Evolutionary conservation across 2,329 filamentous ascomycete genomes (phyloP).

Genomic region (Sclerotinia glacialis): DNA sequence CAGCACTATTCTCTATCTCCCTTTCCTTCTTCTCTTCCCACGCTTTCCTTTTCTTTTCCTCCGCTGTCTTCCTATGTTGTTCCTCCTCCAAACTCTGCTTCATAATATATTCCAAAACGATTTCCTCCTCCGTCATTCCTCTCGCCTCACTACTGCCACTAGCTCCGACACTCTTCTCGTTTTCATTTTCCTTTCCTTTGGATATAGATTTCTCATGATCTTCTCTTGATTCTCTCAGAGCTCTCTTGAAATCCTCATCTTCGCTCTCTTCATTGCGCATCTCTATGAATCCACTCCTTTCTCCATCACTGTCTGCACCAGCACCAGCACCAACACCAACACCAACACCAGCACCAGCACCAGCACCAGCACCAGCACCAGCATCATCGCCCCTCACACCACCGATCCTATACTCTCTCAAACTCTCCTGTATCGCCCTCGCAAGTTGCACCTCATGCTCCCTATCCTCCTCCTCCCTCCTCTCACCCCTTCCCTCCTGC

Average conservation of each 20-base stretch:
- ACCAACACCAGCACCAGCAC: too few species aligned
- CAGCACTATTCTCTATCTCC: constrained; percentile 36
- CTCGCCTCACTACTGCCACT: constrained; percentile 17
- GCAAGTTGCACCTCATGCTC: constrained; percentile 58
- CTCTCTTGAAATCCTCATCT: constrained; percentile 33
- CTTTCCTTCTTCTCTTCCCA: constrained; percentile 16
- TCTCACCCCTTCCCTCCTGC: not conserved
- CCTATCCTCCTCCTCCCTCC: constrained; percentile 44
- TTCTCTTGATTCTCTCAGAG: constrained; percentile 36
- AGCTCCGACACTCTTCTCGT: not conserved
- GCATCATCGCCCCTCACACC: not conserved
- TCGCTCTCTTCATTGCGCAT: constrained; percentile 16
- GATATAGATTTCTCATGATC: not conserved
- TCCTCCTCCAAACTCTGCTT: constrained; percentile 73
- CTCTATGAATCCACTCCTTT: constrained; percentile 16
- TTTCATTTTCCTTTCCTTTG: not conserved
- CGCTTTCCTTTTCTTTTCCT: constrained; percentile 23
- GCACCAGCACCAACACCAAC: too few species aligned
- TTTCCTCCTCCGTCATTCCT: constrained; percentile 60
- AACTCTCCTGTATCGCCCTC: constrained; percentile 53
- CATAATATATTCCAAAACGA: constrained; percentile 73
- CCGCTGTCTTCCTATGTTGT: constrained; percentile 42
- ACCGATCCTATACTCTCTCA: constrained; percentile 36
- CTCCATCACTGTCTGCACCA: not conserved
- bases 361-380: too few species aligned